These are phyloP conservation scores for Cenchrus fungigraminus DNA, from an alignment of 176 grass and related monocot species.

Conservation along the genomic window DNA sequence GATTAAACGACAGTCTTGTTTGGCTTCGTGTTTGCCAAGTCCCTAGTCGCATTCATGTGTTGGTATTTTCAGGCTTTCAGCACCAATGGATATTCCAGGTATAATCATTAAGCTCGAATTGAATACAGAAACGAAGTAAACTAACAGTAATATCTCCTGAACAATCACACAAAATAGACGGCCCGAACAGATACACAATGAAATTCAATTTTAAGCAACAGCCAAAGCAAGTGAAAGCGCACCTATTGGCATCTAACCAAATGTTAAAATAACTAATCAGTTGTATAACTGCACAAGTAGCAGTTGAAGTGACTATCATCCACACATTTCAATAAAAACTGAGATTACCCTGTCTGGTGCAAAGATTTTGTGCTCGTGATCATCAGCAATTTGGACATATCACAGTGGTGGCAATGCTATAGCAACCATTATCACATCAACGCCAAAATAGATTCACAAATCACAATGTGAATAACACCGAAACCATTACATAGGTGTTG, in stretches of 20 bases:
- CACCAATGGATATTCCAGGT: no score
- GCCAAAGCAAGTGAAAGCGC: no score
- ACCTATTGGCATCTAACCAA: no score
- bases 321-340: background rate
- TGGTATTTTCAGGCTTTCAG: no score
- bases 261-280: no score
- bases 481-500: background rate
- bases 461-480: background rate
- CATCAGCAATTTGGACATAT: background rate
- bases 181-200: background rate
- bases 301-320: background rate
- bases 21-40: no score
- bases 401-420: background rate
- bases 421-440: background rate
- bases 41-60: no score
- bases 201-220: background rate
- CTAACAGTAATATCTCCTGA: background rate
- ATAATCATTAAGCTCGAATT: background rate
- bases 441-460: background rate
- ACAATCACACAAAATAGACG: background rate
- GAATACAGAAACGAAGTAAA: background rate
- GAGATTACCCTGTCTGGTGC: background rate
- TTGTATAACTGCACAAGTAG: background rate
- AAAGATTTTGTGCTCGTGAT: background rate
- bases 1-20: no score